Evolutionary conservation across 106 monocot species (phyloP), one percentile per base, ranked within the genome.

Genomic region (Dendrobium nobile): DNA sequence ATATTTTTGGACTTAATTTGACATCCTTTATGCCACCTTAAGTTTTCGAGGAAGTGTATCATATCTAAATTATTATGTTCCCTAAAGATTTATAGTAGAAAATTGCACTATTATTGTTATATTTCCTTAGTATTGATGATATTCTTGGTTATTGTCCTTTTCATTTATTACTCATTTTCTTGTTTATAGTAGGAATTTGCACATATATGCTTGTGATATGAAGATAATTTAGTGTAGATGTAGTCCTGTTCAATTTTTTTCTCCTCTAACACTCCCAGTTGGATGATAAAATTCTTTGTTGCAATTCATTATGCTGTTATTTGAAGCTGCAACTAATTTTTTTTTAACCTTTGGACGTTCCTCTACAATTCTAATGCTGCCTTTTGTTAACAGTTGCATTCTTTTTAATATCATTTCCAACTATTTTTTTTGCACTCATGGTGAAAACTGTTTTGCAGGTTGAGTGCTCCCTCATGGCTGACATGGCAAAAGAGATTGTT

Each of bases 401-500:
- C 37, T 33, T 7, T 33, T 33, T 24, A 45, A 79, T 24, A 19
- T 42, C 37, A 78, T 44, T 11, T 1, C 2, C 58, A 26, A 67
- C 27, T 3, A 70, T 33, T 70, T 33, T 70, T 8, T 11, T 3
- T 70, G 15, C 37, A 33, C 28, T 70, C 33, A 33, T 51, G 15
- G 13, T 70, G 9, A 70, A 83, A 45, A 41, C 19, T 42, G 11
- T 40, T 85, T 64, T 86, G 82, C 88, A 96, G 96, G 87, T 96
- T 40, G 96, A 96, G 72, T 93, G 93, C 85, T 93, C 96, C 73
- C 90, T 81, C n/a, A 96, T 96, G 96, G 93, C 91, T 68, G 96
- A 96, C 59, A 93, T 93, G 93, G 93, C 96, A 72, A 92, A 93
- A 80, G 91, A 96, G 82, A 96, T 96, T 85, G 93, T 93, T 81